Conservation (phyloP, 495 filamentous ascomycete species). For the Aspergillus coremiiformis region DNA sequence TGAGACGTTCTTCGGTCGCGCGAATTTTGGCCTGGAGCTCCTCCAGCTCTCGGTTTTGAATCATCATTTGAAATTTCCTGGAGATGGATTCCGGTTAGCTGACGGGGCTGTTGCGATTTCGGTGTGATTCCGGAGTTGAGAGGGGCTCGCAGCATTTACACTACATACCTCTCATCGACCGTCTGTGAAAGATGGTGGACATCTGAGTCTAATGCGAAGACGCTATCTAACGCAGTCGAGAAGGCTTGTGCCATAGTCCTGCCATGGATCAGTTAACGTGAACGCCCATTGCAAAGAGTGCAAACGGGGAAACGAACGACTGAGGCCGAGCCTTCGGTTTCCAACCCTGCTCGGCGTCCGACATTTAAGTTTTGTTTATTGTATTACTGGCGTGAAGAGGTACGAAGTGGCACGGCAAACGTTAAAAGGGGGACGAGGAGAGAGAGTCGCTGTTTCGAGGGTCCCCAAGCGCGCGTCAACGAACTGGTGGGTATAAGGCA, state of each 20-base stretch:
- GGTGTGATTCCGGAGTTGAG: background rate
- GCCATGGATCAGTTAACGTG: slow-evolving; percentile 23
- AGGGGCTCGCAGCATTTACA: background rate
- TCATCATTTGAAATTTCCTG: slow-evolving; percentile 63
- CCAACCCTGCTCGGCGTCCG: slow-evolving; percentile 66
- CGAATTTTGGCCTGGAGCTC: slow-evolving; percentile 74
- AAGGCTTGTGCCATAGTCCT: slow-evolving; percentile 87
- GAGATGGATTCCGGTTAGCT: background rate
- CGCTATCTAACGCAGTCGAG: slow-evolving; percentile 76
- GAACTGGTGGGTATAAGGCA: background rate
- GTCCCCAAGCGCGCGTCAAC: background rate
- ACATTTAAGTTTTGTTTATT: slow-evolving; percentile 43
- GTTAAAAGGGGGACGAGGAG: too few species aligned
- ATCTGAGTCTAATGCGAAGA: slow-evolving; percentile 77
- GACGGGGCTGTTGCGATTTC: background rate
- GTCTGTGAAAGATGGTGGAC: slow-evolving; percentile 68
- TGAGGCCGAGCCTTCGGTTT: slow-evolving; percentile 71
- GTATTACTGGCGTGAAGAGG: background rate
- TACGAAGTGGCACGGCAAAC: background rate
- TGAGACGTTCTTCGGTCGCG: slow-evolving; percentile 76
- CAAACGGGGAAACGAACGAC: slow-evolving; percentile 53
- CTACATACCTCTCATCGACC: slow-evolving; percentile 75
- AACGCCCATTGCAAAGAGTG: slow-evolving; percentile 1
- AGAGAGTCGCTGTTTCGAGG: background rate
- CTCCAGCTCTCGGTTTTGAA: slow-evolving; percentile 73